Evolutionary conservation across 2,329 filamentous ascomycete species (phyloP), one percentile per base, ranked within the genome.

Genomic region (Pseudophaeomoniella oleicola): DNA sequence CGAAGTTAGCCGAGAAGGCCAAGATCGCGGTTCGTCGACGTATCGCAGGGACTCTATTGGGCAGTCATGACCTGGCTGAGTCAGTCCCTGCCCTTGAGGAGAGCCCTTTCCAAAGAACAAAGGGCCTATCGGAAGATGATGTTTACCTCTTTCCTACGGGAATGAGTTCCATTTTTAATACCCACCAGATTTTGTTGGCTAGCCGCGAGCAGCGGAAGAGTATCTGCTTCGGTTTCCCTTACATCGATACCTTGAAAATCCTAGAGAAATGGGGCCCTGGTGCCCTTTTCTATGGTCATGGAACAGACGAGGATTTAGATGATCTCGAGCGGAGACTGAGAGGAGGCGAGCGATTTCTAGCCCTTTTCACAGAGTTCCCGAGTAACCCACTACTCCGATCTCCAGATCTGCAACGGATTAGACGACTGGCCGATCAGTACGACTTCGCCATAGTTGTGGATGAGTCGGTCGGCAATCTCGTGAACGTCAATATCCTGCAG

Each of bases 191-290:
- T 31, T 63, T 94, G 35, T 63, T 88, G 43, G 63, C 66, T 36
- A 68, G 74, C 1, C 72, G 78, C 27, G 34, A 36, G 19, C 41
- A 37, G 3, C 40, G 39, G 4, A 81, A 83, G 57, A 92, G 85
- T 55, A 76, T 98, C 52, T 87, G 81, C 50, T 94, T 85, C 51
- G 90, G 90, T n/a, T 98, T 98, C 48, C 86, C 90, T 0, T 98
- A 98, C 49, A 84, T 94, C 36, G 90, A 98, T 57, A 94, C 90
- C 0, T 69, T 96, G 37, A 98, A 98, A 56, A 84, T 94, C 35
- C 64, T 96, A 4, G 69, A 96, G 54, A 98, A 96, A 56, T 96
- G 92, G 56, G 90, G 88, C 0, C 81, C 86, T 0, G 88, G 88
- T 1, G 87, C 80, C 41, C 56, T 80, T 2, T 96, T 96, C 54